Evolutionary conservation across 768 basidiomycete species (phyloP).

Genomic region (Naematelia encephala): DNA sequence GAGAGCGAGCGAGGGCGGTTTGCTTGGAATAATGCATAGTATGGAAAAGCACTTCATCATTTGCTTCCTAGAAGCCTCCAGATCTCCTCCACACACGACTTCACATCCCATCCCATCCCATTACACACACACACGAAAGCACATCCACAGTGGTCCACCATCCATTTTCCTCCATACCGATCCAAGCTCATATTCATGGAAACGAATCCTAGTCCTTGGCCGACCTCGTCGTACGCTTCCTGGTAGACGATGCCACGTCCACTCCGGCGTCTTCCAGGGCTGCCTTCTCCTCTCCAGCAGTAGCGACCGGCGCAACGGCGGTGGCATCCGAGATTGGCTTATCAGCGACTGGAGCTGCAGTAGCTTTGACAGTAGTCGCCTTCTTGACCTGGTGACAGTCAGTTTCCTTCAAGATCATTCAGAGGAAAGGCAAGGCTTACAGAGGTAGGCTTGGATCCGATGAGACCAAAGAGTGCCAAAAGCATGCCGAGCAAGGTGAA

Average conservation of each 20-base stretch:
- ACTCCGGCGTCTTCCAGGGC: neutral
- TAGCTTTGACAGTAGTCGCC: constrained; percentile 4
- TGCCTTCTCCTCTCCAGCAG: constrained; percentile 9
- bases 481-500: constrained; percentile 83
- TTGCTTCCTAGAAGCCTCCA: neutral
- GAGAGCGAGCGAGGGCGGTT: no score
- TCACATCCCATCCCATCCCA: neutral
- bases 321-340: neutral
- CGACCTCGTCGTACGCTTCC: constrained; percentile 5
- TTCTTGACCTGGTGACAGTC: neutral
- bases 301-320: constrained; percentile 1
- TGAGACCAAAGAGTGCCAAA: constrained; percentile 70
- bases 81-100: neutral
- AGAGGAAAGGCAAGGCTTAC: constrained; percentile 14
- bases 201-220: constrained; percentile 1
- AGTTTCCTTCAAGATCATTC: no score
- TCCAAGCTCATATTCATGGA: neutral
- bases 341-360: neutral
- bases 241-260: no score
- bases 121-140: neutral
- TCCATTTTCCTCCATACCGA: neutral
- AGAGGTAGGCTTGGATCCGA: constrained; percentile 56
- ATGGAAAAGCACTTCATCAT: neutral
- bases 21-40: neutral
- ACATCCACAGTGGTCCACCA: neutral